Conservation (phyloP, 306 rosid species). For the Cucumis cinereus region DNA sequence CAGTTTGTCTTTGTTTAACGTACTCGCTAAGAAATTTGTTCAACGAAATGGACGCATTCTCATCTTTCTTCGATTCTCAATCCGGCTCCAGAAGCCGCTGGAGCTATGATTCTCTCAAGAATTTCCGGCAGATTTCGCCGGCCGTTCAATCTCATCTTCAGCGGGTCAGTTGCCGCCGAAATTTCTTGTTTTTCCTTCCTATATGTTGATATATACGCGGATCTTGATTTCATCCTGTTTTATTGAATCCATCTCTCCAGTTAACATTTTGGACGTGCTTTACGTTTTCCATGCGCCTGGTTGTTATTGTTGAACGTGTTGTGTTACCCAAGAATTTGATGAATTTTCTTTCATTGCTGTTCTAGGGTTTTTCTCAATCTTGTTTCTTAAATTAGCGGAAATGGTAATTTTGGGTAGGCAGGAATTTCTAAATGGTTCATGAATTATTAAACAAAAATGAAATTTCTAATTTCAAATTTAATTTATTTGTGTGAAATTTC, state of each 20-base stretch:
- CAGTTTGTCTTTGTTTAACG: background rate
- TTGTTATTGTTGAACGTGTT: background rate
- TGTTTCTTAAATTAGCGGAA: background rate
- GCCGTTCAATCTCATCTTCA: conserved; percentile 60
- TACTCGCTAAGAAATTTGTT: background rate
- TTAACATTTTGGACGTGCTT: background rate
- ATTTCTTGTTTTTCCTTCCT: background rate
- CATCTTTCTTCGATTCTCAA: conserved; percentile 53
- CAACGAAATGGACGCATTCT: conserved; percentile 47
- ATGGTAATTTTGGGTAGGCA: background rate
- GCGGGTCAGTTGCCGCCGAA: conserved; percentile 17
- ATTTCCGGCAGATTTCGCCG: conserved; percentile 66
- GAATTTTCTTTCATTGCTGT: background rate
- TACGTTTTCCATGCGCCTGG: background rate
- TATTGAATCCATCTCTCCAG: background rate
- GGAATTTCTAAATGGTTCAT: background rate
- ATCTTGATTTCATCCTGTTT: background rate
- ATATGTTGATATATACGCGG: background rate
- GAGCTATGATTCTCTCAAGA: conserved; percentile 64
- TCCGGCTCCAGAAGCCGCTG: conserved; percentile 44
- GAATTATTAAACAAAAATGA: background rate
- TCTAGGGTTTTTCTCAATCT: background rate
- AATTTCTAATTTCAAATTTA: background rate
- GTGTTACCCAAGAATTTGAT: background rate
- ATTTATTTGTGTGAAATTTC: background rate